phyloP scores from a whole-genome alignment of 225 moss, liverwort and hornwort genomes.

The Straminergon stramineum region DNA sequence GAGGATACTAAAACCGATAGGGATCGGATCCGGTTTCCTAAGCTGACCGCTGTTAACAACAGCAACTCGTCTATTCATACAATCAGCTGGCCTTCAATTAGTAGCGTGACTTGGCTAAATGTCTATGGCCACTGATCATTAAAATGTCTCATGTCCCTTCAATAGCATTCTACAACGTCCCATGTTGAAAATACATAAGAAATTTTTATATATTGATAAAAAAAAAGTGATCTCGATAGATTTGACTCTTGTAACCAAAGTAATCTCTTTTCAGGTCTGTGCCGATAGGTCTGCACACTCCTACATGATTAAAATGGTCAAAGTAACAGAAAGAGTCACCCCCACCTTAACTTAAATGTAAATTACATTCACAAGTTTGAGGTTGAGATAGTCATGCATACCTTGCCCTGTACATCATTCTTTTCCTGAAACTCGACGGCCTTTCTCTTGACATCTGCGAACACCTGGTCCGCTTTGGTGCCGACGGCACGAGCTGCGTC shows the following conservation, averaged over 20 bases:
- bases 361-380: background rate
- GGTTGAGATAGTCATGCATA: background rate
- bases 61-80: background rate
- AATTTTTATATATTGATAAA: background rate
- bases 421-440: constrained; percentile 58
- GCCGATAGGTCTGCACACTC: background rate
- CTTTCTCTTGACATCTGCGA: constrained; percentile 64
- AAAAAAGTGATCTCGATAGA: background rate
- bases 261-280: background rate
- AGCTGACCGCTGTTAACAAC: background rate
- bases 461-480: constrained; percentile 55
- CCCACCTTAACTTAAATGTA: background rate
- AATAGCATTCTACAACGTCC: background rate
- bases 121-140: background rate
- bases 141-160: background rate
- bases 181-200: background rate
- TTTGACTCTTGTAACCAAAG: background rate
- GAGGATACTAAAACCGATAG: background rate
- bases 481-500: constrained; percentile 17
- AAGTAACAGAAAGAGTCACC: background rate
- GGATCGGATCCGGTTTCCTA: background rate
- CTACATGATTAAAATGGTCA: background rate
- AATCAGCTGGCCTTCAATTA: background rate
- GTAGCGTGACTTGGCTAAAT: background rate
- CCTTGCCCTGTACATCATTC: constrained; percentile 73